phyloP scores from a whole-genome alignment of 139 green algal genomes.

The Helicosporidium sp. region DNA sequence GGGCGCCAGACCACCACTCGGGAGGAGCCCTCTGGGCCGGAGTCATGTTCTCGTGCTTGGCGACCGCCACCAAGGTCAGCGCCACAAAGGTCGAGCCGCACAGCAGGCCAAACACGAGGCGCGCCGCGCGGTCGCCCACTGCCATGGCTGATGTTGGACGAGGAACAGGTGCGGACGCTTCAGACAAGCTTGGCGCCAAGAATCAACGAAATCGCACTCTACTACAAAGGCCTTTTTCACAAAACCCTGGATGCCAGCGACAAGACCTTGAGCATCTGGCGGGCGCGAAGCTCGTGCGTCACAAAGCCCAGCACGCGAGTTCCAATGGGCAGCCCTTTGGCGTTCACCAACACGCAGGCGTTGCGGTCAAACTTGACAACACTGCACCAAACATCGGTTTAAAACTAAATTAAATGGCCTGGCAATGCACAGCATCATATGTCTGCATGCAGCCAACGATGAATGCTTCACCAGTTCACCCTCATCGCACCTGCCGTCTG shows the following conservation, averaged over 20 bases:
- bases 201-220: background rate
- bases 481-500: constrained; percentile 11
- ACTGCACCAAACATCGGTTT: constrained; percentile 6
- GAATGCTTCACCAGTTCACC: background rate
- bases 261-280: constrained; percentile 34
- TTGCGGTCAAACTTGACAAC: constrained; percentile 34
- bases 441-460: no score
- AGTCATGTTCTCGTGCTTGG: constrained; percentile 4
- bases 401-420: no score
- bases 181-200: background rate
- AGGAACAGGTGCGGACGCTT: background rate
- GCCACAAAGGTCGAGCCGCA: constrained; percentile 13
- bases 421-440: no score
- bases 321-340: constrained; percentile 30
- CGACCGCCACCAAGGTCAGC: constrained; percentile 5
- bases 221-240: constrained; percentile 8
- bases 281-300: constrained; percentile 33
- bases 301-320: constrained; percentile 40
- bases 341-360: constrained; percentile 33
- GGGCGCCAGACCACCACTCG: background rate
- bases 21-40: background rate
- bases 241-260: constrained; percentile 32
- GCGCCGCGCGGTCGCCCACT: constrained; percentile 7
- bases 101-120: constrained; percentile 10
- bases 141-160: background rate